Base-by-base conservation (phyloP, 495 filamentous ascomycete genomes). In the Penicillium roqueforti region DNA sequence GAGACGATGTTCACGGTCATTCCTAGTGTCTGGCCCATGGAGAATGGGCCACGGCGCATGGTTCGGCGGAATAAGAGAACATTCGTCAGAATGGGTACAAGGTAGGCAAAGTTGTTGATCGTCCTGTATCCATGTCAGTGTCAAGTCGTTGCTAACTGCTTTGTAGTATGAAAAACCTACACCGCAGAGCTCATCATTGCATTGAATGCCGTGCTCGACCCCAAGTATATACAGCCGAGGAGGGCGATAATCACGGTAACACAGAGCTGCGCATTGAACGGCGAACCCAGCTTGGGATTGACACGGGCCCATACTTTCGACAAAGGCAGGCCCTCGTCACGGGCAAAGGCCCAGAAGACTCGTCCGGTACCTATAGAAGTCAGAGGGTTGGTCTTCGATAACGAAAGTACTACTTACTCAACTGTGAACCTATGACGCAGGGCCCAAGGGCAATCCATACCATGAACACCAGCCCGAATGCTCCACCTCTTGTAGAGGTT, bases 281-380 rank as follows among this genome's bases (percentile, higher is more conserved):
- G 68, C 4, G 59, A 57, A 1, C 59, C 62, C 0, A 66, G 57
- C 34, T 46, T 54, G 4, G 46, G 52, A 50, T 66, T 57, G 16
- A 71, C 66, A 31, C 58, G 62, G 3, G 64, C 61, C 62, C 62
- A 71, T 6, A 71, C 46, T 11, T 57, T 53, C 0, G 69, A 67
- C 14, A 72, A 63, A 0, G 71, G 73, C 6, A 71, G 67, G 13
- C 70, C 73, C 10, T 83, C 77, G 59, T 92, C 88, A 25, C 88
- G 79, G 16, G 87, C 80, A 29, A 92, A 81, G 1, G 87, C 82
- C 88, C 88, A 92, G 61, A 86, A 82, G 16, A 69, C 63, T 32
- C 83, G 82, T 11, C 88, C 82, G 1, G 86, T 85, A 43, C 82
- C 81, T 53, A 19, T 1, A 70, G 76, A 26, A 1, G 42, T 65